Evolutionary conservation across 2,329 filamentous ascomycete genomes (phyloP).

Genomic region (Colletotrichum sp.): DNA sequence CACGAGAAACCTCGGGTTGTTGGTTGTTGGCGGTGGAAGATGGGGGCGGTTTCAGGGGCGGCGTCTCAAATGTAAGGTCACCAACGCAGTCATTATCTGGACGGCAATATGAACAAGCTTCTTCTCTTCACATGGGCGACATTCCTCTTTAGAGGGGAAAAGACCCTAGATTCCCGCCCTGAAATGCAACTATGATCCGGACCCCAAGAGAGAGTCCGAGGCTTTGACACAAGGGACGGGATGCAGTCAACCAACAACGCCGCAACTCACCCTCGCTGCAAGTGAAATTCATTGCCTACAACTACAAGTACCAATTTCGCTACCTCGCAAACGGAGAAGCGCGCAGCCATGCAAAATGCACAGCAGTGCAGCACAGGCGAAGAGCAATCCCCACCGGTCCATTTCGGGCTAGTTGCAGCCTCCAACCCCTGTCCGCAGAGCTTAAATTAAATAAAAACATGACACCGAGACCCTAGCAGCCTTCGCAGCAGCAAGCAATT

Average conservation of each 20-base stretch:
- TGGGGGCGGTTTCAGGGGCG: neutral
- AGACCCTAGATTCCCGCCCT: neutral
- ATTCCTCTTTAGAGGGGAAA: neutral
- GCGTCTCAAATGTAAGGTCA: neutral
- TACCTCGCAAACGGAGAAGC: neutral
- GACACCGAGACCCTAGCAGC: neutral
- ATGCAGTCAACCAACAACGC: neutral
- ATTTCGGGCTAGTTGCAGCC: neutral
- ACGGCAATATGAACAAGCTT: neutral
- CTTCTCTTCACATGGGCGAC: neutral
- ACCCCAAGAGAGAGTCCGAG: neutral
- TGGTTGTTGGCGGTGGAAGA: neutral
- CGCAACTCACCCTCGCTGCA: neutral
- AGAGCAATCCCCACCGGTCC: neutral
- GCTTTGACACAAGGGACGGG: neutral
- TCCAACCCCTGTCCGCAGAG: neutral
- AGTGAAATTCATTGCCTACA: neutral
- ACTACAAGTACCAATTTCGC: neutral
- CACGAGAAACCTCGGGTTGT: neutral
- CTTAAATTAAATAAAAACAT: constrained; percentile 8
- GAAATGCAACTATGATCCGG: neutral
- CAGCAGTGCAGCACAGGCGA: neutral
- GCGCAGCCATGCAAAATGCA: neutral
- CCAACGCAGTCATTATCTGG: neutral
- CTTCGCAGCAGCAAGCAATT: neutral